These are phyloP conservation scores for Colletotrichum falcatum DNA, from an alignment of 2,329 filamentous ascomycete species.

Conservation along the genomic window DNA sequence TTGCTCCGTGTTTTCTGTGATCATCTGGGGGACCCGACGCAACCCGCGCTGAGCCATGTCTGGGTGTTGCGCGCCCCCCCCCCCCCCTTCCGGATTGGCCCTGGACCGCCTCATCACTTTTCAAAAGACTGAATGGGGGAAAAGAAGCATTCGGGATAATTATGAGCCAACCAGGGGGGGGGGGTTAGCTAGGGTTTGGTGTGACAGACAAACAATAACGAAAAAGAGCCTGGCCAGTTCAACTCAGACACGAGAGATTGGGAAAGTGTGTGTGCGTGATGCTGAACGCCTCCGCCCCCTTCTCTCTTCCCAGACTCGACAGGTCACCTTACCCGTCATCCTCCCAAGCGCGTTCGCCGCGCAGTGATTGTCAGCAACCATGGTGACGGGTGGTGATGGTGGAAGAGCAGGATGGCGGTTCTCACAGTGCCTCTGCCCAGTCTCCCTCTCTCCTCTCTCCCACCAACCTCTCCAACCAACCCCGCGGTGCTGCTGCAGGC, in stretches of 20 bases:
- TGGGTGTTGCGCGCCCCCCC: background rate
- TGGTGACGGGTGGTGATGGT: no score
- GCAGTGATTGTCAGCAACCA: constrained; percentile 1
- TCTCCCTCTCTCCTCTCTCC: background rate
- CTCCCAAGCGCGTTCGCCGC: constrained; percentile 15
- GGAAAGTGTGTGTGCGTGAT: background rate
- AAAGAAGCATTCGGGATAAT: background rate
- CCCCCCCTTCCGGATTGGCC: constrained; percentile 11
- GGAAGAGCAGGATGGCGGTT: background rate
- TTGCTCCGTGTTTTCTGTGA: constrained; percentile 2
- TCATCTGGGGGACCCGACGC: constrained; percentile 24
- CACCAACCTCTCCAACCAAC: background rate
- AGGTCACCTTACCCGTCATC: constrained; percentile 4
- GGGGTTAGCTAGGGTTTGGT: background rate
- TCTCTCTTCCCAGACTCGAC: background rate
- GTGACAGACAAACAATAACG: background rate
- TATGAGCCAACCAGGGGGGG: background rate
- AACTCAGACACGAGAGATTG: background rate
- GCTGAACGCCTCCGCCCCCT: background rate
- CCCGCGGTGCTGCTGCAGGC: background rate
- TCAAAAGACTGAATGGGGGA: background rate
- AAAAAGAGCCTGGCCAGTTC: background rate
- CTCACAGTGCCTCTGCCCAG: background rate
- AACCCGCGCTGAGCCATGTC: constrained; percentile 30
- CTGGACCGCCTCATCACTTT: constrained; percentile 1